Base-by-base conservation (phyloP, 768 basidiomycete species). In the Naganishia vishniacii region DNA sequence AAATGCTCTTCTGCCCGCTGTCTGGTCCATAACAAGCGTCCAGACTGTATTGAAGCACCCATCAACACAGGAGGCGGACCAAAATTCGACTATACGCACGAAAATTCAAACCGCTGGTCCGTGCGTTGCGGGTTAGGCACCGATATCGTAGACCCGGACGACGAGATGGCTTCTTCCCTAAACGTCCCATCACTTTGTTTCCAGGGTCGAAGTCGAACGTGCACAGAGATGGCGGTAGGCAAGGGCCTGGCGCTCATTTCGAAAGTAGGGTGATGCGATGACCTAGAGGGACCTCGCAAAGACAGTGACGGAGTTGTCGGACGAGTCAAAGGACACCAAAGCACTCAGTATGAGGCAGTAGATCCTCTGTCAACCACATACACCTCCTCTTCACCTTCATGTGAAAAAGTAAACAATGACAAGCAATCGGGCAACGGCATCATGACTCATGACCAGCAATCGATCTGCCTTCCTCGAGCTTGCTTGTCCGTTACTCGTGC, bases 1-100 rank as follows among this genome's bases (percentile, higher is more conserved):
- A 91, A 62, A 92, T 88, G 67, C 88, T 84, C 59, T 86, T 84
- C 71, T 92, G 90, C 0, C 81, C 83, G 25, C 87, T 84, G 34
- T 75, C 71, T 61, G 84, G 82, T 72, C 84, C 88, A 73, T 89
- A 88, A 73, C 87, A 88, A 53, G 84, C 86, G 40, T 88, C 81
- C 70, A 90, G 84, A 32, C 87, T 89, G 42, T 58, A 26, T 28
- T 48, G n/a, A 18, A 15, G 23, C 7, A 31, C 8, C 40, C 9
- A 66, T n/a, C n/a, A n/a, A n/a, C n/a, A n/a, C n/a, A n/a, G n/a
- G n/a, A n/a, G n/a, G n/a, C n/a, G n/a, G n/a, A n/a, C n/a, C n/a
- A n/a, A n/a, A 29, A 45, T 1, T 31, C 29, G 23, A 7, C 37
- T 20, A 4, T 25, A 78, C 84, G 70, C 61, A 88, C 86, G 85